A percentile compares a stretch with the other conserved stretches of the same genome.
These are phyloP conservation scores for Fusarium cyanostomum DNA, from an alignment of 2,329 filamentous ascomycete species.

Conservation along the genomic window DNA sequence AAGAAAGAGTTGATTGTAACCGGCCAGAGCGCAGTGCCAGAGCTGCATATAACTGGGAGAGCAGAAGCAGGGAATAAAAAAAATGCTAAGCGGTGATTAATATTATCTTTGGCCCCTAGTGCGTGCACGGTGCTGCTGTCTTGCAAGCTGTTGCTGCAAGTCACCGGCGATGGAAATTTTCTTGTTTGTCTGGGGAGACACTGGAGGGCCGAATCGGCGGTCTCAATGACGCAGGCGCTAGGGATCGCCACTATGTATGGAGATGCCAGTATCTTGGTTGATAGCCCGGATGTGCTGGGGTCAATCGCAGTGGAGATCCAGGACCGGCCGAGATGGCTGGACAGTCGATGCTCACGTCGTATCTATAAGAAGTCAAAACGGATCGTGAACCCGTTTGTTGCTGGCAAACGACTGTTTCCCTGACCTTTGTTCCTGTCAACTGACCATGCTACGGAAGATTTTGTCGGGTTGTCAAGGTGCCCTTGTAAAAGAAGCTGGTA, in stretches of 20 bases:
- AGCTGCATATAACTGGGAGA: not conserved
- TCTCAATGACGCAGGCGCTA: slow-evolving; percentile 22
- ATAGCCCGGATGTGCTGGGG: slow-evolving; percentile 15
- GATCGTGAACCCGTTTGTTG: not conserved
- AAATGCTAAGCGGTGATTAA: not conserved
- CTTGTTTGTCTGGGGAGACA: not conserved
- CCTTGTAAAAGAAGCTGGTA: not conserved
- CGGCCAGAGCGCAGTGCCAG: not conserved
- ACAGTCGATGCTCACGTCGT: slow-evolving; percentile 1
- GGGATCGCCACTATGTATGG: slow-evolving; percentile 25
- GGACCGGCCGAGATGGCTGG: slow-evolving; percentile 4
- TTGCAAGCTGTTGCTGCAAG: too few relatives aligned
- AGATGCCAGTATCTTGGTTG: slow-evolving; percentile 19
- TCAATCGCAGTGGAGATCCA: slow-evolving; percentile 13
- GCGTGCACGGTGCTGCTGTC: too few relatives aligned
- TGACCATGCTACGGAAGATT: not conserved
- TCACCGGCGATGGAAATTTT: too few relatives aligned
- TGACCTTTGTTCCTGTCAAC: not conserved
- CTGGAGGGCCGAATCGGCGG: slow-evolving; percentile 13
- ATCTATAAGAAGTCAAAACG: slow-evolving; percentile 3
- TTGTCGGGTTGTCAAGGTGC: not conserved
- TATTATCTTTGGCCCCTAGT: not conserved
- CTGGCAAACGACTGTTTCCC: not conserved
- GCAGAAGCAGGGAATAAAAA: not conserved
- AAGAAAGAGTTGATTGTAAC: slow-evolving; percentile 3